phyloP scores from a whole-genome alignment of 2,329 filamentous ascomycete species.

The Ophiocordyceps polyrhachis-furcata region DNA sequence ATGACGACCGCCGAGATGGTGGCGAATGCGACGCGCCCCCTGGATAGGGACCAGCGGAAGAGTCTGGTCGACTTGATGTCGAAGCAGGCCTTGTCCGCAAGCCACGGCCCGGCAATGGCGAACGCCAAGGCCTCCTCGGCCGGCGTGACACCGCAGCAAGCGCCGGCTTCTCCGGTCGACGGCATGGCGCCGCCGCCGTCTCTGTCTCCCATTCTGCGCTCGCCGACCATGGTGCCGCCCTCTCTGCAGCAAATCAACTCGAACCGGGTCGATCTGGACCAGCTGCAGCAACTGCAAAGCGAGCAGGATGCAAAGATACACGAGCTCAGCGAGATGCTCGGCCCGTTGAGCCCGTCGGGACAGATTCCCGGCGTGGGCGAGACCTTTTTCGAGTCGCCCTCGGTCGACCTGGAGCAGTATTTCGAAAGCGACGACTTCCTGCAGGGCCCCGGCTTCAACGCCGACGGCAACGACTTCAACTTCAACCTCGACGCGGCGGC shows the following conservation, averaged over 20 bases:
- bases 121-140: constrained; percentile 1
- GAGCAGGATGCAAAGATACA: constrained; percentile 64
- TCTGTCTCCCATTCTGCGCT: constrained; percentile 31
- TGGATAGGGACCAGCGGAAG: constrained; percentile 37
- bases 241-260: constrained; percentile 45
- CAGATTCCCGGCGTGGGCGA: constrained; percentile 50
- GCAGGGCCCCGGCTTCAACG: constrained; percentile 19
- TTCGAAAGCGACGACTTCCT: constrained; percentile 24
- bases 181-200: constrained; percentile 14
- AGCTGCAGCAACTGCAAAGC: constrained; percentile 58
- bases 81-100: constrained; percentile 14
- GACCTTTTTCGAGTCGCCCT: constrained; percentile 16
- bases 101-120: constrained; percentile 7
- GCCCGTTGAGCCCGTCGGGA: constrained; percentile 64
- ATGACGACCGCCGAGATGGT: constrained; percentile 26
- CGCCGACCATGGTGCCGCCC: constrained; percentile 22
- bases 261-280: constrained; percentile 59
- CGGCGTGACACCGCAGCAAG: neutral
- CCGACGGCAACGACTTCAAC: constrained; percentile 29
- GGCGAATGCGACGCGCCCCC: constrained; percentile 32
- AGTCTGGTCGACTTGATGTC: constrained; percentile 43
- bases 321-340: constrained; percentile 53
- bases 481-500: constrained; percentile 26
- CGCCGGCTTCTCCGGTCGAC: constrained; percentile 9
- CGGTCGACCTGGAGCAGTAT: constrained; percentile 32